Evolutionary conservation across 352 stramenopile genomes (phyloP).

Genomic region (Globisporangium paroecandrum): DNA sequence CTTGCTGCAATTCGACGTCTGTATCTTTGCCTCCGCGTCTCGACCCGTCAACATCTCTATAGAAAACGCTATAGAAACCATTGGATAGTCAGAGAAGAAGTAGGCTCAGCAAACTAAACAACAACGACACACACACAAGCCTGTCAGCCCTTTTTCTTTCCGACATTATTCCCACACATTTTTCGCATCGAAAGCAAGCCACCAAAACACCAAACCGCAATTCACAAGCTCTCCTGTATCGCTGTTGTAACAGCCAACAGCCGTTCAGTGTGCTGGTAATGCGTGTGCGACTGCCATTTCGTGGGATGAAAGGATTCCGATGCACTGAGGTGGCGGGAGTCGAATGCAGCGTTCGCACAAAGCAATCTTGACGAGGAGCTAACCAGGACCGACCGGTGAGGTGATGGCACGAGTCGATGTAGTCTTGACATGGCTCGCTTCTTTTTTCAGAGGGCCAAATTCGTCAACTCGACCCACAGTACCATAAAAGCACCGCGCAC

Average conservation of each 20-base stretch:
- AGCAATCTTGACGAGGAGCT: background rate
- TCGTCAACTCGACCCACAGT: background rate
- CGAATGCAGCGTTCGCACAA: background rate
- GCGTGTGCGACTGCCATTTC: background rate
- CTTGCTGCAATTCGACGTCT: background rate
- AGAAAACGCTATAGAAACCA: background rate
- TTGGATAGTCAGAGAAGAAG: background rate
- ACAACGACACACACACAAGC: background rate
- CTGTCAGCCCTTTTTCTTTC: background rate
- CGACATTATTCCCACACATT: background rate
- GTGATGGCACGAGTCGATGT: background rate
- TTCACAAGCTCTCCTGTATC: background rate
- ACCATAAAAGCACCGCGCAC: background rate
- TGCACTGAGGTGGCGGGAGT: background rate
- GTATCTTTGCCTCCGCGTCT: background rate
- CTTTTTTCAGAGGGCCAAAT: background rate
- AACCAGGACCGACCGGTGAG: too few relatives aligned
- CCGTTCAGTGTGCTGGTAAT: background rate
- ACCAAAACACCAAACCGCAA: background rate
- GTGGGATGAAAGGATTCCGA: background rate
- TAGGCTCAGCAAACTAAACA: background rate
- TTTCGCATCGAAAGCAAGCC: background rate
- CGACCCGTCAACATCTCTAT: background rate
- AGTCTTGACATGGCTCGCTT: too few relatives aligned
- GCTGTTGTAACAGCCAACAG: too few relatives aligned